Evolutionary conservation across 257 asterid species (phyloP), one percentile per base, ranked within the genome.

Genomic region (Solanum verrucosum): DNA sequence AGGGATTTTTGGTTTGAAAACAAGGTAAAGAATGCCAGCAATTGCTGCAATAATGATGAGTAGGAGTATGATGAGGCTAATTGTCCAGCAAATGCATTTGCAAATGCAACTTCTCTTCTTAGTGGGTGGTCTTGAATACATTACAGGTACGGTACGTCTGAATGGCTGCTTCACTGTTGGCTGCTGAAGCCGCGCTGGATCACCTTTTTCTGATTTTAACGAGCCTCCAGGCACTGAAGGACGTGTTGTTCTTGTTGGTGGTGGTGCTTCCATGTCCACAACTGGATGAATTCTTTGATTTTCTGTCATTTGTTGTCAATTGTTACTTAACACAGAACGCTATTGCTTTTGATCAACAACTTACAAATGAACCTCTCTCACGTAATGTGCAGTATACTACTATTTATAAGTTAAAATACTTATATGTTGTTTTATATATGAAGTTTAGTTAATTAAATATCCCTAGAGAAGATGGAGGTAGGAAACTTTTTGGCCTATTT

Each of bases 21-120:
- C 93, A 29, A 92, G 90, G 91, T 94, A 95, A 25, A 95, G 89
- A 87, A 94, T 92, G 81, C 94, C 98, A 34, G 89, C 92, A 74
- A 88, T 91, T 63, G 96, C 96, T 42, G 93, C 98, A 44, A 95
- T 87, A 18, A 92, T 88, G 91, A 94, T 82, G 56, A 95, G 83
- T 56, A 96, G 84, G 87, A 96, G 92, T 84, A 94, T 81, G 88
- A 94, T 91, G 87, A 96, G 90, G 88, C 92, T 72, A 34, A 96
- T 27, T 52, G 98, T 94, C 98, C 98, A 95, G 86, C 98, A 95
- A n/a, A 95, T 81, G 92, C 96, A 96, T 90, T 87, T 96, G 95
- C 96, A 93, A 90, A 90, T 90, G 73, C 96, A 89, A 87, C 86
- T 90, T 77, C 90, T 46, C 85, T 87, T 88, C 92, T 90, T 91